phyloP scores from a whole-genome alignment of 2,329 filamentous ascomycete species.

The Macrophomina tecta region DNA sequence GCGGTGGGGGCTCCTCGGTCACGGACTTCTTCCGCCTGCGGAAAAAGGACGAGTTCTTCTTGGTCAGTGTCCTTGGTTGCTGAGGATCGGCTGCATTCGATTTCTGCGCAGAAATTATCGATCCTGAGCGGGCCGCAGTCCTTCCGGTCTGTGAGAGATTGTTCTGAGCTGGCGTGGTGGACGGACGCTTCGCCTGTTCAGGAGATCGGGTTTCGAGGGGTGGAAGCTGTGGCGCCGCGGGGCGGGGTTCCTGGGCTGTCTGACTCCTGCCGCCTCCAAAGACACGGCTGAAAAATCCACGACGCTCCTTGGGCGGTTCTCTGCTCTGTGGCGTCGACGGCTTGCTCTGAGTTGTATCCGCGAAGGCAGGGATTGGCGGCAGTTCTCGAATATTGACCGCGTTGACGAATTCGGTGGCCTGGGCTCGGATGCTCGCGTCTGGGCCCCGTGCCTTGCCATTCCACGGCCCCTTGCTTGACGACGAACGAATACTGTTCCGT shows the following conservation, averaged over 20 bases:
- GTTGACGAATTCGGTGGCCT: slow-evolving; percentile 57
- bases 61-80: slow-evolving; percentile 63
- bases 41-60: slow-evolving; percentile 95
- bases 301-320: slow-evolving; percentile 62
- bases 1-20: slow-evolving; percentile 69
- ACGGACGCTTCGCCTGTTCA: slow-evolving; percentile 21
- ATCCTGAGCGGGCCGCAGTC: neutral
- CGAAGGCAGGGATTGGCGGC: slow-evolving; percentile 53
- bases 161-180: slow-evolving; percentile 25
- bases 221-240: slow-evolving; percentile 12
- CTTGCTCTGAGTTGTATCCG: slow-evolving; percentile 58
- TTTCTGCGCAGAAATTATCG: slow-evolving; percentile 13
- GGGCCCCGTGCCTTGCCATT: slow-evolving; percentile 51
- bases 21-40: slow-evolving; percentile 90
- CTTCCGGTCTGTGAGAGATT: slow-evolving; percentile 27
- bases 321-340: slow-evolving; percentile 48
- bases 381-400: slow-evolving; percentile 50
- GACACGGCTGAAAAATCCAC: slow-evolving; percentile 90
- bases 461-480: slow-evolving; percentile 55
- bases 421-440: slow-evolving; percentile 49
- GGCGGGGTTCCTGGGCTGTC: slow-evolving; percentile 23
- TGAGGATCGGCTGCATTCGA: slow-evolving; percentile 9
- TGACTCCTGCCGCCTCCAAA: slow-evolving; percentile 63
- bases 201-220: slow-evolving; percentile 29
- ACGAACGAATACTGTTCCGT: slow-evolving; percentile 64